Evolutionary conservation across 768 basidiomycete species (phyloP), one percentile per base, ranked within the genome.

Genomic region (Auricularia heimuer): DNA sequence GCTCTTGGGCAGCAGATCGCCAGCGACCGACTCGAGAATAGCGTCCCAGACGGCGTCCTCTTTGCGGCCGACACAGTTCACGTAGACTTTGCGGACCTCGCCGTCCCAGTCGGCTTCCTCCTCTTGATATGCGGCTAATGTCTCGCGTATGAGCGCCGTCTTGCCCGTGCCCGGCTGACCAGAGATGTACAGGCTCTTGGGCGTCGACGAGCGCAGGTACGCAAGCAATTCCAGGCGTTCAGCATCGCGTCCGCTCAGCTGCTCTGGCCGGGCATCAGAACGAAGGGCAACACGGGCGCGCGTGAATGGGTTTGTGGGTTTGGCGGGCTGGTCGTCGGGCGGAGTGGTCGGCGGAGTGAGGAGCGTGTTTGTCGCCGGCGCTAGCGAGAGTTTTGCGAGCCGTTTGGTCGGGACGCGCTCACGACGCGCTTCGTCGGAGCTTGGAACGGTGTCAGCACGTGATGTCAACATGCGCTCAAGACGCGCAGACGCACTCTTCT

Each of bases 101-200:
- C 83, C 72, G 1, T 58, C 63, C 16, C 54, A 21, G n/a, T 79
- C 72, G 4, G 70, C 68, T 36, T 78, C 77, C 7, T 77, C 69
- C 33, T 78, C 74, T 34, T 82, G 56, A 33, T 33, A 60, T 33
- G 56, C 56, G 6, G 56, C 29, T 7, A 94, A 73, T 35, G 92
- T 76, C 3, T 85, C 78, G 69, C 88, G 87, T 34, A 94, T 83
- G 3, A 96, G 78, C 0, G 92, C 93, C 1, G 92, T 95, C 77
- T 96, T 95, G 21, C 93, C 93, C 2, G 92, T 93, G 1, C 95
- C 96, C 3, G 94, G 94, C 1, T 92, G 85, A 8, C 96, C 96
- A 8, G 94, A 95, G 63, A 98, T 87, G 74, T 95, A 98, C 65
- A 96, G 79, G 54, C 83, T 81, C 10, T 83, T 78, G 18, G 24